Percentiles rank a stretch among this genome's conserved stretches.
phyloP scores from a whole-genome alignment of 768 basidiomycete species.

The Pleurotus tuoliensis region DNA sequence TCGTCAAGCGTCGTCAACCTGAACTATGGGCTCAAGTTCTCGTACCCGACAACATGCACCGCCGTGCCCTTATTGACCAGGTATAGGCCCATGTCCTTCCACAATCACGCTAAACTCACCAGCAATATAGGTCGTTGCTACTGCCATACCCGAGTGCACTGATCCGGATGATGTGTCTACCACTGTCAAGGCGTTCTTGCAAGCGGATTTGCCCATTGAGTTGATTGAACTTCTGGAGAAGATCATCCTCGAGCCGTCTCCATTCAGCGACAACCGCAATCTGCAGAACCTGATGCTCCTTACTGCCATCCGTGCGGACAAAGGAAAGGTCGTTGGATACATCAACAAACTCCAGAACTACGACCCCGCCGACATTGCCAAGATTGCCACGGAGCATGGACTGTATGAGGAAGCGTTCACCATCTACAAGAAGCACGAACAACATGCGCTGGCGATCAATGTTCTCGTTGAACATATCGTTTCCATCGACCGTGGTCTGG shows the following conservation, averaged over 20 bases:
- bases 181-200: slow-evolving; percentile 97
- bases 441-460: slow-evolving; percentile 94
- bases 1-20: slow-evolving; percentile 91
- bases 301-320: slow-evolving; percentile 95
- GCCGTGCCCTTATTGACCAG: slow-evolving; percentile 92
- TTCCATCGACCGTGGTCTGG: slow-evolving; percentile 92
- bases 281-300: slow-evolving; percentile 93
- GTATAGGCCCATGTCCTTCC: slow-evolving; percentile 30
- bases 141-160: slow-evolving; percentile 93
- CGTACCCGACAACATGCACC: slow-evolving; percentile 82
- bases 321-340: slow-evolving; percentile 96
- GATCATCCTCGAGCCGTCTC: slow-evolving; percentile 95
- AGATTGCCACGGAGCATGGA: slow-evolving; percentile 94
- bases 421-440: slow-evolving; percentile 96
- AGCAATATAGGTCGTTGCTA: slow-evolving; percentile 71
- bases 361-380: slow-evolving; percentile 90
- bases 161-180: slow-evolving; percentile 98
- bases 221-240: slow-evolving; percentile 97
- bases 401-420: slow-evolving; percentile 95
- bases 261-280: slow-evolving; percentile 97
- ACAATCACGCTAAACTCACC: no score
- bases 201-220: slow-evolving; percentile 94
- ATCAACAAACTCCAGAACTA: slow-evolving; percentile 98
- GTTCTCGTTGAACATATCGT: slow-evolving; percentile 98
- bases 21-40: slow-evolving; percentile 98